Evolutionary conservation across 2,329 filamentous ascomycete genomes (phyloP).

Genomic region (Colletotrichum kahawae): DNA sequence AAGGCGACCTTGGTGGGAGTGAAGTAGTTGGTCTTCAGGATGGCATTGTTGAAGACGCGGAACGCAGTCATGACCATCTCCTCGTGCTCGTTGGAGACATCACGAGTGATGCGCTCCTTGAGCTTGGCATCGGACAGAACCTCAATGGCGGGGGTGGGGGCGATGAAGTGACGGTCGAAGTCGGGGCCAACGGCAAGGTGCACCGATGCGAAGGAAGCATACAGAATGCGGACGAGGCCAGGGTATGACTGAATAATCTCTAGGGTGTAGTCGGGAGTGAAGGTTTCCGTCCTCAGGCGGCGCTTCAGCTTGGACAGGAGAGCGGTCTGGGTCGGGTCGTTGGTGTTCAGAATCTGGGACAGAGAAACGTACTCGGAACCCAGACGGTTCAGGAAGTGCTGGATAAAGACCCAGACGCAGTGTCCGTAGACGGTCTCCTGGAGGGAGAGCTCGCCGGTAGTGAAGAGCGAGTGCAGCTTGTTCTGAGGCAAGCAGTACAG

Average conservation of each 20-base stretch:
- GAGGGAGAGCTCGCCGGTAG: slow-evolving; percentile 82
- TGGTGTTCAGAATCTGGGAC: slow-evolving; percentile 77
- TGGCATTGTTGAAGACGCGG: slow-evolving; percentile 89
- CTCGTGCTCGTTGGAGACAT: slow-evolving; percentile 91
- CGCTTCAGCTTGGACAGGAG: slow-evolving; percentile 79
- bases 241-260: slow-evolving; percentile 96
- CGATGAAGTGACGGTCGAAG: slow-evolving; percentile 54
- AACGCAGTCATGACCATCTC: slow-evolving; percentile 98
- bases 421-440: slow-evolving; percentile 98
- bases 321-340: slow-evolving; percentile 53
- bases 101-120: slow-evolving; percentile 77
- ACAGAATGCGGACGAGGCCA: slow-evolving; percentile 82
- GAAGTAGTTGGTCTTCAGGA: slow-evolving; percentile 97
- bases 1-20: slow-evolving; percentile 98
- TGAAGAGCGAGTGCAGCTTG: slow-evolving; percentile 91
- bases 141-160: slow-evolving; percentile 63
- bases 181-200: slow-evolving; percentile 68
- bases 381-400: slow-evolving; percentile 96
- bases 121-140: slow-evolving; percentile 78
- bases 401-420: slow-evolving; percentile 96
- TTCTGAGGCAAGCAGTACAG: slow-evolving; percentile 98
- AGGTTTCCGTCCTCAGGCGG: slow-evolving; percentile 92
- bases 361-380: slow-evolving; percentile 91
- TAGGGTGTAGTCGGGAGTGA: slow-evolving; percentile 96
- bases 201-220: slow-evolving; percentile 88